phyloP scores from a whole-genome alignment of 2,329 filamentous ascomycete species.

The Colletotrichum lentis region DNA sequence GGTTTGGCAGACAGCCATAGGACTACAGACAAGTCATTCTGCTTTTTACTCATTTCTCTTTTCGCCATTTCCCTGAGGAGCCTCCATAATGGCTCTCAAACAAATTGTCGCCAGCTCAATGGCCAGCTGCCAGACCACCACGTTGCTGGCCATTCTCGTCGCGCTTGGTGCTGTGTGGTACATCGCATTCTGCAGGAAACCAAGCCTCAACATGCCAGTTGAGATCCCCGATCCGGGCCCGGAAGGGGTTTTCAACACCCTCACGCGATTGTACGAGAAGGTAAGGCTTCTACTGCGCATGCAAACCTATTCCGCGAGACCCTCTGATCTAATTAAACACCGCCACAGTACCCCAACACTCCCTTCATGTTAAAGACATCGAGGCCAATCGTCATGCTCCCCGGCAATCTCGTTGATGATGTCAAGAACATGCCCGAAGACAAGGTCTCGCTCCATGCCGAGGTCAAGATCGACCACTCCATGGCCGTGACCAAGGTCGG shows the following conservation, averaged over 20 bases:
- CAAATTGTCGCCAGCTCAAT: conserved; percentile 4
- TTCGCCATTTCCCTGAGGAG: background rate
- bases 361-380: conserved; percentile 17
- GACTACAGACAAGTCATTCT: too few species aligned
- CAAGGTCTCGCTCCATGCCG: conserved; percentile 24
- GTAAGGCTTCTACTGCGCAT: background rate
- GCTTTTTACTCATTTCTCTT: too few species aligned
- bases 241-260: conserved; percentile 22
- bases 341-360: conserved; percentile 12
- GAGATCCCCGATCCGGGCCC: conserved; percentile 18
- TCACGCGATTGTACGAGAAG: conserved; percentile 22
- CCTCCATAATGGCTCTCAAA: conserved; percentile 14
- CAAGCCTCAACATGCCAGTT: conserved; percentile 14
- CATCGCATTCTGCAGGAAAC: conserved; percentile 11
- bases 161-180: conserved; percentile 9
- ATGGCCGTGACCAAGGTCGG: conserved; percentile 30
- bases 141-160: conserved; percentile 1
- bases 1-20: too few species aligned
- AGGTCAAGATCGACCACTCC: conserved; percentile 27
- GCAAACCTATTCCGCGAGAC: background rate
- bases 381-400: conserved; percentile 24
- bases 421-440: conserved; percentile 29
- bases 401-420: conserved; percentile 16
- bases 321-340: background rate
- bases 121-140: conserved; percentile 4